Base-by-base conservation (phyloP, 75 land plant species). In the Picea sitchensis region DNA sequence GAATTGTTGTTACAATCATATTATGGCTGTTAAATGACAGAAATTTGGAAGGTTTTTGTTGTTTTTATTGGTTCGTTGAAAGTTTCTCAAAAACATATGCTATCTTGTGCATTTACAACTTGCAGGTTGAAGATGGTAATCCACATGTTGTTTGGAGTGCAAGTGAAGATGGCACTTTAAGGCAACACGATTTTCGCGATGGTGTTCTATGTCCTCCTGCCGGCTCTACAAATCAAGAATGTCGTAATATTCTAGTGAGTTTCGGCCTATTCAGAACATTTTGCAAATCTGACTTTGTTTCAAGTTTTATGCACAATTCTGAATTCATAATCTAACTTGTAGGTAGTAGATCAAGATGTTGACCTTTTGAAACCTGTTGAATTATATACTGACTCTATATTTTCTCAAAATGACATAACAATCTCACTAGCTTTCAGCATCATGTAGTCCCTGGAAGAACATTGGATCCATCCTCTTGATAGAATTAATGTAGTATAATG, bases 91-190 rank as follows among this genome's bases (percentile, higher is more conserved):
- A 51, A 51, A 0, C 56, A 51, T 51, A 51, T 51, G 56, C 12
- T 51, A 12, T 51, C 12, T 26, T 63, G 12, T 73, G 76, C 74
- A 8, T 64, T 38, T 58, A 41, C 57, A 73, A 58, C 1, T 80
- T 84, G 65, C 79, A 98, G 99, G 99, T 95, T 78, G 98, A 98
- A 91, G 93, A 86, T 61, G 99, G 99, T 68, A 98, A 98, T 69
- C 98, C 98, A 18, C 86, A 98, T 91, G 88, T 95, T 17, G 90
- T 98, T 13, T 98, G 99, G 98, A 98, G 99, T 87, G 99, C 99
- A 21, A 98, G 99, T 87, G 99, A 98, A 83, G 99, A 98, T 88
- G 99, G 99, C 36, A 98, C 99, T 26, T 80, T 98, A 78, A 89
- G 99, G 79, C 99, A 98, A 82, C 98, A 98, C 87, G 99, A 98